These are phyloP conservation scores for Penicillium macrosclerotiorum DNA, from an alignment of 495 filamentous ascomycete species.

Conservation along the genomic window DNA sequence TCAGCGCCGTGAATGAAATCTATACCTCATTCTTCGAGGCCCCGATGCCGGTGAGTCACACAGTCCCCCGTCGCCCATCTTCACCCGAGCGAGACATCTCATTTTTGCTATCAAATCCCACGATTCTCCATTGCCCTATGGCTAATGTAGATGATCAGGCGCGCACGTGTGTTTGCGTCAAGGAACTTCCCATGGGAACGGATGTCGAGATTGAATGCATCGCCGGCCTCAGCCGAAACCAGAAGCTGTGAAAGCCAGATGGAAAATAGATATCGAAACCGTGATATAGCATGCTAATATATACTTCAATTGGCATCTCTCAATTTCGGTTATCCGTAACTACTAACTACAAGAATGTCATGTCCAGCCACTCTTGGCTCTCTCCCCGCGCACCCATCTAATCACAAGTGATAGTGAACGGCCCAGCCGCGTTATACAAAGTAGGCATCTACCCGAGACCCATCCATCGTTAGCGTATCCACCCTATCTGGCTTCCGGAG, in stretches of 20 bases:
- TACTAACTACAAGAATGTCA: too few relatives aligned
- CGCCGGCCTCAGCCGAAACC: slow-evolving; percentile 3
- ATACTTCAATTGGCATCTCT: background rate
- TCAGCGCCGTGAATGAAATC: slow-evolving; percentile 59
- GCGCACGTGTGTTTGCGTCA: slow-evolving; percentile 66
- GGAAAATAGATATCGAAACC: too few relatives aligned
- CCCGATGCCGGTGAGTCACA: slow-evolving; percentile 53
- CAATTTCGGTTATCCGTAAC: too few relatives aligned
- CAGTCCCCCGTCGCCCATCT: too few relatives aligned
- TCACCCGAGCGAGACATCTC: too few relatives aligned
- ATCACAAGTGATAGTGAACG: slow-evolving; percentile 22
- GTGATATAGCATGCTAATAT: background rate
- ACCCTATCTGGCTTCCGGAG: too few relatives aligned
- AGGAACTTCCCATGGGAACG: slow-evolving; percentile 59
- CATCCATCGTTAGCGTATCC: background rate
- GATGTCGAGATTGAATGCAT: slow-evolving; percentile 72
- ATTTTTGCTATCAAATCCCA: background rate
- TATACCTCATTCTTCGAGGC: slow-evolving; percentile 54
- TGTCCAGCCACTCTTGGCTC: too few relatives aligned
- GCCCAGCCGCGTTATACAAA: slow-evolving; percentile 32
- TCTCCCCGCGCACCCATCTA: slow-evolving; percentile 4
- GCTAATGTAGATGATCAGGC: slow-evolving; percentile 25
- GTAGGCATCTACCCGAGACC: slow-evolving; percentile 32
- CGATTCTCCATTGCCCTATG: background rate
- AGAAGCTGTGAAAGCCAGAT: slow-evolving; percentile 2